Base-by-base conservation (phyloP, 208 protist genomes). In the Trypanosoma grayi region DNA sequence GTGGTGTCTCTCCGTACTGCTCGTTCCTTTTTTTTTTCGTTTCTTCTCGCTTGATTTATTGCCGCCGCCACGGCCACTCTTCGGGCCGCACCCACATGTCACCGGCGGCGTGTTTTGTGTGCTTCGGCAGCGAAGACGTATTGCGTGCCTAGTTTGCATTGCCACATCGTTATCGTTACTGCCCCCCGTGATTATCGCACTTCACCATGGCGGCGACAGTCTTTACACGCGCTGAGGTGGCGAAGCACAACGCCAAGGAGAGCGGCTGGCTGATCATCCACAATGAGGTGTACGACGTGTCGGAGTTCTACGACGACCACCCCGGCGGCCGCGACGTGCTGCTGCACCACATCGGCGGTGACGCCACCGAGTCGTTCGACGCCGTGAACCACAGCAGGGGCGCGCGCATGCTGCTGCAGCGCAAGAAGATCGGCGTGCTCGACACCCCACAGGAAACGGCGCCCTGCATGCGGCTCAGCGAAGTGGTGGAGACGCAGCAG, bases 261-360 rank as follows among this genome's bases (percentile, higher is more conserved):
- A 62, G 57, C 52, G 74, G 72, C 6, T 96, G 88, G 87, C 76
- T 91, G 44, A 81, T 92, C 52, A 80, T 96, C 37, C 61, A 93
- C 70, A 83, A 85, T 47, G 60, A 83, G 10, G 75, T 95, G 25
- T 92, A 83, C 51, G 66, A 93, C 47, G 77, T 96, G 22, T 81
- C 71, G 14, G 63, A 79, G 34, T 96, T 93, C 68, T 78, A 80
- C 62, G 75, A 89, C 28, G 73, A 85, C 54, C 88, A 95, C 78
- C 87, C 88, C 16, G 86, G 90, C 28, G 86, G 88, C 44, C 66
- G 73, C 14, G 85, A 87, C 39, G 60, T 93, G 18, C 83, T 96
- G 0, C 66, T 89, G 6, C 39, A 71, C 20, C 66, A 85, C 60
- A 79, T 81, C 33, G 90, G 88, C 61, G 75, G 43, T 30, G 87